Conservation (phyloP, 176 grass and related monocot genomes). For the Bonia amplexicaulis region DNA sequence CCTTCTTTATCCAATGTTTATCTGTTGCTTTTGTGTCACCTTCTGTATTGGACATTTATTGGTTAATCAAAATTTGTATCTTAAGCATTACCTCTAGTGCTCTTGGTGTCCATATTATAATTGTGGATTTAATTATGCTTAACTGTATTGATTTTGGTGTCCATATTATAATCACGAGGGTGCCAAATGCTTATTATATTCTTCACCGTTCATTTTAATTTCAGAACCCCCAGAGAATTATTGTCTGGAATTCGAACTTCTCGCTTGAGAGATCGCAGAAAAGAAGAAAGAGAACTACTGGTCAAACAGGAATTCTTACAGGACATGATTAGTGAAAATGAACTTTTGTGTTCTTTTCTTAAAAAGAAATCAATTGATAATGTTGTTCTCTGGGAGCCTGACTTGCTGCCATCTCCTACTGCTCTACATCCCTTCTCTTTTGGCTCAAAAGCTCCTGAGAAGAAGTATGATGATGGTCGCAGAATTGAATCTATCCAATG, state of each 20-base stretch:
- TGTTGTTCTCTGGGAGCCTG: constrained; percentile 89
- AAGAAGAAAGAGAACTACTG: constrained; percentile 88
- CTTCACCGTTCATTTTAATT: constrained; percentile 44
- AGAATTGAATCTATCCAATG: neutral
- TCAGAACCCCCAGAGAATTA: constrained; percentile 74
- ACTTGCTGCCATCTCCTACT: constrained; percentile 55
- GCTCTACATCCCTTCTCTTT: constrained; percentile 35
- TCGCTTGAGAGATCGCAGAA: constrained; percentile 79
- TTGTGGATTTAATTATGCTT: constrained; percentile 10
- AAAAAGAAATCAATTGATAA: constrained; percentile 50
- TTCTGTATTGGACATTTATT: neutral
- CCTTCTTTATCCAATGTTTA: neutral
- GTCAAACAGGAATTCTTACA: constrained; percentile 90
- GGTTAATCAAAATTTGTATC: neutral
- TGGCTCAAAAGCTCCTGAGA: constrained; percentile 36
- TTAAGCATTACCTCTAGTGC: neutral
- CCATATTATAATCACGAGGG: constrained; percentile 12
- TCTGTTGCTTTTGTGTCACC: neutral
- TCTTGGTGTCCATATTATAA: neutral
- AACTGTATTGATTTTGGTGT: constrained; percentile 21
- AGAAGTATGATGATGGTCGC: constrained; percentile 22
- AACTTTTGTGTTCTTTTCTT: constrained; percentile 57
- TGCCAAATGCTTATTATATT: constrained; percentile 28
- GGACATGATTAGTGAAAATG: constrained; percentile 89
- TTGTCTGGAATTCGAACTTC: constrained; percentile 72